Conservation (phyloP, 257 asterid genomes). For the Rauvolfia tetraphylla region DNA sequence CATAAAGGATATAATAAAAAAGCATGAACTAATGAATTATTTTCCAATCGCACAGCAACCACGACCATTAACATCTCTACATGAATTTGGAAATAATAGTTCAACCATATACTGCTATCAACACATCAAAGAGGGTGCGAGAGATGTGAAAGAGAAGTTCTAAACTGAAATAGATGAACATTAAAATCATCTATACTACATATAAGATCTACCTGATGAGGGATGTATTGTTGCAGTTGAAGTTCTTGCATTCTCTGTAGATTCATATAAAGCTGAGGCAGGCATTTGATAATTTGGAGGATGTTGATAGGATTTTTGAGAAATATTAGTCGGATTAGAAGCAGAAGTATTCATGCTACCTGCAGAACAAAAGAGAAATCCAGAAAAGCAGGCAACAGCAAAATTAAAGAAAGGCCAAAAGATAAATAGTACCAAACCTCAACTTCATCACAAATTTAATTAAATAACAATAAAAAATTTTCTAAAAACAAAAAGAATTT, state of each 20-base stretch:
- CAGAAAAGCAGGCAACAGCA: not conserved
- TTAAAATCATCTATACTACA: not conserved
- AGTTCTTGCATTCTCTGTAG: slow-evolving; percentile 43
- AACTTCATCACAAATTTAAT: not conserved
- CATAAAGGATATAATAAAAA: not conserved
- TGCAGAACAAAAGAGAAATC: slow-evolving; percentile 14
- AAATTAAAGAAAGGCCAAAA: not conserved
- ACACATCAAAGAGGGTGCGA: not conserved
- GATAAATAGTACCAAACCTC: not conserved
- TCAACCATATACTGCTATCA: not conserved
- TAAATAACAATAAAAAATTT: no score
- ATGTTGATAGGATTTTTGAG: slow-evolving; percentile 49
- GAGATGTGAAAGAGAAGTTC: not conserved
- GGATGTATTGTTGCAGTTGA: slow-evolving; percentile 31
- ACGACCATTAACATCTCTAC: not conserved
- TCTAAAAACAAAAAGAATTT: no score
- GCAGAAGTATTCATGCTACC: slow-evolving; percentile 31
- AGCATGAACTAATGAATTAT: not conserved
- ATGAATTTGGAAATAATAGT: not conserved
- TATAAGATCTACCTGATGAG: slow-evolving; percentile 50
- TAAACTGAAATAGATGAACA: not conserved
- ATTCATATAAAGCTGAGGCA: slow-evolving; percentile 63
- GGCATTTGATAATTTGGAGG: slow-evolving; percentile 63
- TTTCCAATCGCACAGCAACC: not conserved
- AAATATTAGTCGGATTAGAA: slow-evolving; percentile 28